Base-by-base conservation (phyloP, 2,329 filamentous ascomycete species). In the Cyphellophora europaea region DNA sequence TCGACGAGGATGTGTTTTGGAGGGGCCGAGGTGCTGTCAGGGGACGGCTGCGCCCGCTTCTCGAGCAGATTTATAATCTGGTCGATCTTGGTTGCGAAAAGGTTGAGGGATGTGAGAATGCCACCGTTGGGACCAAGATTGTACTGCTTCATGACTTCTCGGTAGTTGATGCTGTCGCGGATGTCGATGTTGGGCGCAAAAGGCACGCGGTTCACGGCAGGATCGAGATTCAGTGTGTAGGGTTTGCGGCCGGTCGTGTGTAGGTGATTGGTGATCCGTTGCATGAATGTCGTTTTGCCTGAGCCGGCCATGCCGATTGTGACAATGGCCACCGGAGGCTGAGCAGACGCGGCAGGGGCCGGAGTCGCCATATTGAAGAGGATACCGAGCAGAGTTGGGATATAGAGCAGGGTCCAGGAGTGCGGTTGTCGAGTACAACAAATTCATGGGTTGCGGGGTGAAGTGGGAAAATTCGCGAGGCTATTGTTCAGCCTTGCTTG, bases 251-350 rank as follows among this genome's bases (percentile, higher is more conserved):
- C 76, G 52, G 88, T 74, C 4, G 73, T 73, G 56, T 96, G 89
- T 3, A 98, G 78, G 56, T 98, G 74, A 1, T 89, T 82, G 59
- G 95, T 95, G 53, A 98, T 91, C 53, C 91, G 79, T 58, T 96
- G 89, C 89, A 98, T 96, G 56, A 98, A 98, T 0, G 93, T 98
- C n/a, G 91, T 98, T 69, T 98, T 98, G 53, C 91, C 91, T 11
- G 87, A 93, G 51, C 91, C 89, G 52, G 91, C 91, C 89, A 96
- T 96, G 68, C 91, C 91, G 32, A 98, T 79, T 60, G 88, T 95
- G 52, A 96, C 87, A 41, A 98, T 79, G 42, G 84, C 76, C 30
- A 85, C 79, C 27, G 86, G 83, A 6, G 15, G 15, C 27, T 30
- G 27, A 13, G 27, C 6, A 15, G 27, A 30, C 15, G 27, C 27